Evolutionary conservation across 1,139 yeast species (phyloP).

Genomic region (Yamadazyma atlantica): DNA sequence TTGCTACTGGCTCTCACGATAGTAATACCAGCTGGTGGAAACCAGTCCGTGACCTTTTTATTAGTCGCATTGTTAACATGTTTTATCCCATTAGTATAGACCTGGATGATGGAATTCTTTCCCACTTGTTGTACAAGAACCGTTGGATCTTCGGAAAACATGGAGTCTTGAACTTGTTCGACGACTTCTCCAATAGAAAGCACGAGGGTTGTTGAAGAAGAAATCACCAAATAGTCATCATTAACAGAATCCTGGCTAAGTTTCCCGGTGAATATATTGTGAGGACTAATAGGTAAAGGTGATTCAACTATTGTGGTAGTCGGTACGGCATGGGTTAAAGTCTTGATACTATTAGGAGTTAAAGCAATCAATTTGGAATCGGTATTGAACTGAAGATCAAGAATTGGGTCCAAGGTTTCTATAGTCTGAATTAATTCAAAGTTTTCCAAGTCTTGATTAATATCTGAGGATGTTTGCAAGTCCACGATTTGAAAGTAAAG

Average conservation of each 20-base stretch:
- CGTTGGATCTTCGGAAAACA: slow-evolving; percentile 61
- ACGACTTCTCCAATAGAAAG: slow-evolving; percentile 78
- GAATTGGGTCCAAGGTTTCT: slow-evolving; percentile 57
- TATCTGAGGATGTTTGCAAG: slow-evolving; percentile 27
- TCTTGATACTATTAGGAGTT: slow-evolving; percentile 44
- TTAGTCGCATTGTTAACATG: slow-evolving; percentile 31
- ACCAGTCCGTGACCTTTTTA: slow-evolving; percentile 63
- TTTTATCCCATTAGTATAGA: slow-evolving; percentile 70
- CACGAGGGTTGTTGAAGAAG: slow-evolving; percentile 73
- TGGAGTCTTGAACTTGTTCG: slow-evolving; percentile 71
- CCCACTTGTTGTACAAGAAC: slow-evolving; percentile 75
- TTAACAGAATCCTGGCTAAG: slow-evolving; percentile 39
- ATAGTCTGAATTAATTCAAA: slow-evolving; percentile 56
- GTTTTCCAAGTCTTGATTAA: slow-evolving; percentile 45
- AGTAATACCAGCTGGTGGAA: slow-evolving; percentile 76
- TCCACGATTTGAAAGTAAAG: slow-evolving; percentile 73
- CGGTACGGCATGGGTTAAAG: slow-evolving; percentile 59
- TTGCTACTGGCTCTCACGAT: slow-evolving; percentile 63
- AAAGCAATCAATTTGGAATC: slow-evolving; percentile 30
- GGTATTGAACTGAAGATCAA: slow-evolving; percentile 46
- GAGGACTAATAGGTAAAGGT: slow-evolving; percentile 66
- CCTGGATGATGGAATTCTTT: slow-evolving; percentile 60
- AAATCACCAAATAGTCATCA: slow-evolving; percentile 67
- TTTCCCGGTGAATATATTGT: slow-evolving; percentile 61
- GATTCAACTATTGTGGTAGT: slow-evolving; percentile 67